phyloP scores from a whole-genome alignment of 2,329 filamentous ascomycete species.

The Diaporthe vexans region DNA sequence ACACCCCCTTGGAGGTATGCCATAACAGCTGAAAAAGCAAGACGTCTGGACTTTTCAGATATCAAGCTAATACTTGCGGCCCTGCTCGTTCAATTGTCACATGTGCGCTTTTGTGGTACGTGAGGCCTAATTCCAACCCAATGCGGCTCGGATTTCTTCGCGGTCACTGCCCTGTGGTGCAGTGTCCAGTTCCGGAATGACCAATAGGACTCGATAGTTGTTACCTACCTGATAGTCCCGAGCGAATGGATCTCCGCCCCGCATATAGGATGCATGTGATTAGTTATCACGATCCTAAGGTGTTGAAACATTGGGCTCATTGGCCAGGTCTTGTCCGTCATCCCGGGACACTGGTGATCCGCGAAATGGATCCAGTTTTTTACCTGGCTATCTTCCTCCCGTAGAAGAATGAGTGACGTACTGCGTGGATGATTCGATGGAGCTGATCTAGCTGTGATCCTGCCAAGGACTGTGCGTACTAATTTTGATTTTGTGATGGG shows the following conservation, averaged over 20 bases:
- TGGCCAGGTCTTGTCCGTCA: not conserved
- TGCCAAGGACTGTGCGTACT: not conserved
- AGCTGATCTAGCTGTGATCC: not conserved
- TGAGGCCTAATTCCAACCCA: not conserved
- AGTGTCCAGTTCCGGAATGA: not conserved
- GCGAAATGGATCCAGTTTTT: too few relatives aligned
- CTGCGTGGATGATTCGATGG: not conserved
- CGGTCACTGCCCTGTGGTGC: not conserved
- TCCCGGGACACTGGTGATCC: not conserved
- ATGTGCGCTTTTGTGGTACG: not conserved
- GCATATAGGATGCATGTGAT: not conserved
- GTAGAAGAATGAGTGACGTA: too few relatives aligned
- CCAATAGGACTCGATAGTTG: not conserved
- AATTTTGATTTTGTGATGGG: constrained; percentile 1
- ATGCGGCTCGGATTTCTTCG: not conserved
- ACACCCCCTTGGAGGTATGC: not conserved
- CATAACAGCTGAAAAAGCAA: too few relatives aligned
- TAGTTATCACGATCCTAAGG: not conserved
- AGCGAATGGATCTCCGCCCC: not conserved
- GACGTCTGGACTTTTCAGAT: too few relatives aligned
- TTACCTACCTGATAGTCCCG: not conserved
- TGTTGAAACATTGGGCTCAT: not conserved
- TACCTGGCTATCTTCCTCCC: not conserved
- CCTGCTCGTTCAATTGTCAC: not conserved
- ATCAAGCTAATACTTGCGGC: not conserved